Conservation (phyloP, 108 stramenopile species). For the Asterionellopsis glacialis region DNA sequence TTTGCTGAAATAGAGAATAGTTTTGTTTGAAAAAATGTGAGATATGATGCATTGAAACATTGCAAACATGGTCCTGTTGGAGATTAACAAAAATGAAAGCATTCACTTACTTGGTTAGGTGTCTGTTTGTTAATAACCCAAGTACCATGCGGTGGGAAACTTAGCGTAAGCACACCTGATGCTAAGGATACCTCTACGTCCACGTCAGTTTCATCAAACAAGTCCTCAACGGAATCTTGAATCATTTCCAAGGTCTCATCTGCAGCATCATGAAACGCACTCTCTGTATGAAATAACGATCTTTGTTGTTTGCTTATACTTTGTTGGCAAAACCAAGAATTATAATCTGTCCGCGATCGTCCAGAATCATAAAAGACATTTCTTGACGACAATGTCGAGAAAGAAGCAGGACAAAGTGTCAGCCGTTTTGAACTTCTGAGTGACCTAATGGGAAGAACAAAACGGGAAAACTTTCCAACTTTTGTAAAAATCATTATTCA, state of each 20-base stretch:
- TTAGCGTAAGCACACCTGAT: conserved; percentile 70
- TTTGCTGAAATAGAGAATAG: no score
- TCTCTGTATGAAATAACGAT: conserved; percentile 51
- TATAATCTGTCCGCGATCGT: no score
- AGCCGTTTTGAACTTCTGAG: no score
- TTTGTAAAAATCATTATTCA: no score
- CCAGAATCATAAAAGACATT: no score
- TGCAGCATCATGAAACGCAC: conserved; percentile 77
- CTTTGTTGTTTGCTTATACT: no score
- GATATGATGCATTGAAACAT: neutral
- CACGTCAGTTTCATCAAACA: conserved; percentile 44
- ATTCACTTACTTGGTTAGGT: no score
- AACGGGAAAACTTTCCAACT: no score
- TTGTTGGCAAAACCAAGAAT: no score
- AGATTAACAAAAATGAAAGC: conserved; percentile 74
- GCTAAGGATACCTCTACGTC: conserved; percentile 63
- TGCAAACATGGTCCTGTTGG: neutral
- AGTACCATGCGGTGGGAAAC: conserved; percentile 73
- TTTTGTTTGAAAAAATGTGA: neutral
- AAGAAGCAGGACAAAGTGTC: no score
- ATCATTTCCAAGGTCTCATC: conserved; percentile 84
- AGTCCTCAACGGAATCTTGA: conserved; percentile 82
- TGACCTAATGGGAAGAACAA: no score
- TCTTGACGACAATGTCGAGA: no score
- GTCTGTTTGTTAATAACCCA: conserved; percentile 98